Evolutionary conservation across 345 rosid genomes (phyloP).

Genomic region (Passiflora organensis): DNA sequence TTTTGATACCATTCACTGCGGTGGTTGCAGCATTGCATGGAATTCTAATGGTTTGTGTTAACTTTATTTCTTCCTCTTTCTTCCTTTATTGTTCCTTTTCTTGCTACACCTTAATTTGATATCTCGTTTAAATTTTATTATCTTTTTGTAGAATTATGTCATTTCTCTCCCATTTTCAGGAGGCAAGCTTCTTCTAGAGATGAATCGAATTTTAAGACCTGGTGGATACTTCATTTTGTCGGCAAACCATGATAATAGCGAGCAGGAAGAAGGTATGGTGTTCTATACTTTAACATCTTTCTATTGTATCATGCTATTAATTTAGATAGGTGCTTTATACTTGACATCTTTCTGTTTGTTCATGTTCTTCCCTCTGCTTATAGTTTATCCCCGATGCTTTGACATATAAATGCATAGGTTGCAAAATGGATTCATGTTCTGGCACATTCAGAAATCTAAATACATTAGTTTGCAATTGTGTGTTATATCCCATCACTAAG

Average conservation of each 20-base stretch:
- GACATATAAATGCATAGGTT: too few relatives aligned
- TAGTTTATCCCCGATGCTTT: too few relatives aligned
- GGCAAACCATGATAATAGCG: conserved; percentile 61
- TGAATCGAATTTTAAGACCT: conserved; percentile 88
- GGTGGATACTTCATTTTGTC: conserved; percentile 86
- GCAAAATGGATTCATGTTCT: too few relatives aligned
- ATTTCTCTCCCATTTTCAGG: conserved; percentile 34
- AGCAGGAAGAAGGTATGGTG: conserved; percentile 71
- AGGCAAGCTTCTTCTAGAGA: conserved; percentile 82
- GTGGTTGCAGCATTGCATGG: conserved; percentile 74
- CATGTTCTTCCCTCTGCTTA: too few relatives aligned
- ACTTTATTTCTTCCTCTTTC: conserved; percentile 1
- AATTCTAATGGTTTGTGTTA: conserved; percentile 59
- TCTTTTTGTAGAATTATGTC: conserved; percentile 3
- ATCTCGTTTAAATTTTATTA: not conserved
- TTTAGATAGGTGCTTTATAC: too few relatives aligned
- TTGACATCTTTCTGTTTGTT: too few relatives aligned
- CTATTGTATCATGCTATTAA: not conserved
- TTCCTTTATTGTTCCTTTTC: not conserved
- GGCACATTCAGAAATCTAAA: not conserved
- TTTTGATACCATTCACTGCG: conserved; percentile 89
- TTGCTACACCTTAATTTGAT: conserved; percentile 1
- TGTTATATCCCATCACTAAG: too few relatives aligned
- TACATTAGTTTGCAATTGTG: not conserved
- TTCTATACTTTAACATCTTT: not conserved